These are phyloP conservation scores for Aspergillus caelatus DNA, from an alignment of 2,329 filamentous ascomycete genomes.

Conservation along the genomic window DNA sequence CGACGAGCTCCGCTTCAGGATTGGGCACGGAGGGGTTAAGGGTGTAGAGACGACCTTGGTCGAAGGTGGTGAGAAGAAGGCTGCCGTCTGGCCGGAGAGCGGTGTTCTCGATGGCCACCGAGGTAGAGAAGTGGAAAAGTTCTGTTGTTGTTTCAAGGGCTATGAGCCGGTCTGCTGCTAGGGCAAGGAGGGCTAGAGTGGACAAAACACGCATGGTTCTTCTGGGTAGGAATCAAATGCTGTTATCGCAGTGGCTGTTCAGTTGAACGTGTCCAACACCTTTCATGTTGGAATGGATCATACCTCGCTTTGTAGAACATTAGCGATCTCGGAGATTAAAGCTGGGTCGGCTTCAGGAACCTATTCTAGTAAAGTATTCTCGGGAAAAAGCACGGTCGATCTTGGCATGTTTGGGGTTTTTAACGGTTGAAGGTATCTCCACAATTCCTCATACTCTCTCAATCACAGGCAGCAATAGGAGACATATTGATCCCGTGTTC, in stretches of 20 bases:
- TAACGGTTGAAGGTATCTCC: background rate
- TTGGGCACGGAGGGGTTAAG: constrained; percentile 10
- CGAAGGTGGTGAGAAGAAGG: constrained; percentile 24
- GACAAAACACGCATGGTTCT: background rate
- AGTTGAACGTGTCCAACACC: background rate
- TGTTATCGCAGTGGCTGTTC: background rate
- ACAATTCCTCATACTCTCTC: too few relatives aligned
- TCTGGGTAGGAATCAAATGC: background rate
- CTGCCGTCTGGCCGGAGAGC: constrained; percentile 17
- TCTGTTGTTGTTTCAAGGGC: constrained; percentile 9
- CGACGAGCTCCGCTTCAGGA: constrained; percentile 13
- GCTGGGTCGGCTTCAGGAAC: background rate
- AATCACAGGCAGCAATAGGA: too few relatives aligned
- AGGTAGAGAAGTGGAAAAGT: constrained; percentile 19
- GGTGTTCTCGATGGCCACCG: constrained; percentile 20
- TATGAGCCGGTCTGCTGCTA: background rate
- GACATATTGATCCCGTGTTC: too few relatives aligned
- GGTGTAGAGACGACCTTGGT: constrained; percentile 17
- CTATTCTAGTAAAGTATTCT: background rate
- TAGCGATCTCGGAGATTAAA: background rate
- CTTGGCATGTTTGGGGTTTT: background rate
- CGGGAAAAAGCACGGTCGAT: background rate
- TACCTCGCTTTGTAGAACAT: background rate
- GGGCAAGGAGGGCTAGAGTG: background rate
- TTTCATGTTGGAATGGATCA: too few relatives aligned